A percentile compares a stretch with the other conserved stretches of the same genome.
phyloP scores from a whole-genome alignment of 2,329 filamentous ascomycete species.

The Lachnum nothofagi region DNA sequence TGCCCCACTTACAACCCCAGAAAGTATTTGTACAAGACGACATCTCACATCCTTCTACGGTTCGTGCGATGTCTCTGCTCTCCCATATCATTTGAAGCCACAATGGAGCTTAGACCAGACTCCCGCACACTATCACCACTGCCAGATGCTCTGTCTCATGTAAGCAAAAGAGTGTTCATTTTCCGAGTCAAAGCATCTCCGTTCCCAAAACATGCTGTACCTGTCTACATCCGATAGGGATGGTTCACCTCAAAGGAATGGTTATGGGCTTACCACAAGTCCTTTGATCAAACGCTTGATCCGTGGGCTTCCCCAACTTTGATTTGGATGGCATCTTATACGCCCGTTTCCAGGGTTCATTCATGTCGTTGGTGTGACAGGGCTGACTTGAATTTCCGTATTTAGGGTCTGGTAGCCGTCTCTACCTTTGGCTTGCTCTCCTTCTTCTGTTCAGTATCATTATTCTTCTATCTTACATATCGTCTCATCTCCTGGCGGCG shows the following conservation, averaged over 20 bases:
- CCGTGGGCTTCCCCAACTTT: too few species aligned
- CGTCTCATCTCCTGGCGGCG: constrained; percentile 27
- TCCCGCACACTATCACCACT: constrained; percentile 26
- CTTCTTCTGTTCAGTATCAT: constrained; percentile 39
- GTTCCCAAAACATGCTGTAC: too few species aligned
- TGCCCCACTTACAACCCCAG: neutral
- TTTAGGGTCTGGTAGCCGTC: constrained; percentile 40
- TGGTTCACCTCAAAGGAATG: too few species aligned
- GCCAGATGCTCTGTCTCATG: constrained; percentile 24
- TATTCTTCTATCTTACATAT: constrained; percentile 41
- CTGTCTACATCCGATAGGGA: too few species aligned
- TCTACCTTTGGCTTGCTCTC: constrained; percentile 43
- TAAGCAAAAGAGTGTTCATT: too few species aligned
- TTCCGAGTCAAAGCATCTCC: too few species aligned
- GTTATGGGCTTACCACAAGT: too few species aligned
- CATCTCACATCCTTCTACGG: neutral
- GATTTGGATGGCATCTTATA: too few species aligned
- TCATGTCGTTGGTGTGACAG: too few species aligned
- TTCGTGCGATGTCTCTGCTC: constrained; percentile 1
- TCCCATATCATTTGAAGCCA: constrained; percentile 2
- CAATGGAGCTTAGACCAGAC: constrained; percentile 17
- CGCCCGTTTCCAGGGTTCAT: too few species aligned
- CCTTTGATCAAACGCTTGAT: too few species aligned
- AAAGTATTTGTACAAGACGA: neutral
- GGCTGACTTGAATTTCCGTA: too few species aligned